phyloP scores from a whole-genome alignment of 305 asterid genomes.

The Galium porrigens region DNA sequence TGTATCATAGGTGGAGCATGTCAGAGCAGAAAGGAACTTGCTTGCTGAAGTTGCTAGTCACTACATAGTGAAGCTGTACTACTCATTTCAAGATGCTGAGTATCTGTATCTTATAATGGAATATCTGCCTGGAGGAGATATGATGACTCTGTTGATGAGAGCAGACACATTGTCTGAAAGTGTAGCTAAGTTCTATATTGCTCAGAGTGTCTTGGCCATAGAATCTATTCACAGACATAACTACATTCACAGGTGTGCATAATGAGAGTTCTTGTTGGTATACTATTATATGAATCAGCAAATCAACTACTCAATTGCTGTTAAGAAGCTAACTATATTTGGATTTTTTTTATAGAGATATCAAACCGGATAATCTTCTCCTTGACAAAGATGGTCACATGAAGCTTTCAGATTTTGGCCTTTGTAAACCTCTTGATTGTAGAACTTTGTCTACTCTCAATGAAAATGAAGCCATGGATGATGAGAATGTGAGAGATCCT shows the following conservation, averaged over 20 bases:
- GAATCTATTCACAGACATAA: conserved; percentile 91
- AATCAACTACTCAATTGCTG: not conserved
- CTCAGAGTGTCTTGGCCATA: conserved; percentile 77
- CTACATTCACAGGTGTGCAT: conserved; percentile 65
- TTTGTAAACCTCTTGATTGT: conserved; percentile 94
- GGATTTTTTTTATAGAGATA: conserved; percentile 41
- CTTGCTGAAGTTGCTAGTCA: conserved; percentile 90
- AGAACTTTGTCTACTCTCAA: conserved; percentile 65
- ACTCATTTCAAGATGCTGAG: conserved; percentile 87
- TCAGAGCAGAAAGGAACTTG: conserved; percentile 83
- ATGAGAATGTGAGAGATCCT: conserved; percentile 59
- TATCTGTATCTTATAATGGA: conserved; percentile 85
- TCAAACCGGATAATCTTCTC: conserved; percentile 94
- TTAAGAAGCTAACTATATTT: not conserved
- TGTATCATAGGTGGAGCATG: conserved; percentile 69
- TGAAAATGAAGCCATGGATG: conserved; percentile 76
- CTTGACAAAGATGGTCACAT: conserved; percentile 82
- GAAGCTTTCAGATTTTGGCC: conserved; percentile 97
- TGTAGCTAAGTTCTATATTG: conserved; percentile 83
- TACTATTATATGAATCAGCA: not conserved
- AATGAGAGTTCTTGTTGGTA: conserved; percentile 1
- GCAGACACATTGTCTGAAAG: conserved; percentile 68
- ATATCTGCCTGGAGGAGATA: conserved; percentile 90
- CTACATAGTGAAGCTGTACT: conserved; percentile 70
- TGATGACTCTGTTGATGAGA: conserved; percentile 90